Percentiles rank a stretch among this genome's conserved stretches.
Conservation (phyloP, 2,329 filamentous ascomycete species). For the Aureobasidium sp. region DNA sequence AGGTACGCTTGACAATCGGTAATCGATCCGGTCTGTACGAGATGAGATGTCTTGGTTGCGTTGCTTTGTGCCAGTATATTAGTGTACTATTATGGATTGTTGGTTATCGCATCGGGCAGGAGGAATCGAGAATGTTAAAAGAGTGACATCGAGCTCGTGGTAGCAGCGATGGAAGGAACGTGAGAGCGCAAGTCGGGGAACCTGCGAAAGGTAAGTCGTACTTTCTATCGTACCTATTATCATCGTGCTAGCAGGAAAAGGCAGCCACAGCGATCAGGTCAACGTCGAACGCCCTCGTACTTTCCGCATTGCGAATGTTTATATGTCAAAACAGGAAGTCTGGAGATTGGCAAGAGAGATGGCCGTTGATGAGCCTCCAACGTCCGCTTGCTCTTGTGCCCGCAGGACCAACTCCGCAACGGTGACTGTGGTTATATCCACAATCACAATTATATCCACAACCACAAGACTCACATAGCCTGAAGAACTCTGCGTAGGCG, state of each 20-base stretch:
- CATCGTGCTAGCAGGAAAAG: neutral
- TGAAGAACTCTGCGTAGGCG: neutral
- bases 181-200: neutral
- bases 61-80: neutral
- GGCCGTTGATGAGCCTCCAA: neutral
- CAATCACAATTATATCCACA: no score
- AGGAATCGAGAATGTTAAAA: constrained; percentile 1
- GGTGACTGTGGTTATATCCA: neutral
- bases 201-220: neutral
- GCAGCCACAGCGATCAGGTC: neutral
- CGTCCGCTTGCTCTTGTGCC: neutral
- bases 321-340: constrained; percentile 1
- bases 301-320: neutral
- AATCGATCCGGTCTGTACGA: neutral
- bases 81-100: neutral
- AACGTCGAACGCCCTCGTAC: constrained; percentile 8
- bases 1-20: neutral
- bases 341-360: constrained; percentile 1
- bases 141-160: constrained; percentile 1
- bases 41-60: neutral
- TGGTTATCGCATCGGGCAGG: neutral
- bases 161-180: neutral
- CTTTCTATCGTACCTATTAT: neutral
- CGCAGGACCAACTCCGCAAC: neutral
- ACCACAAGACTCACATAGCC: neutral